A percentile compares a stretch with the other conserved stretches of the same genome.
These are phyloP conservation scores for Komagataea norvegica DNA, from an alignment of 1,139 yeast species.

Conservation along the genomic window DNA sequence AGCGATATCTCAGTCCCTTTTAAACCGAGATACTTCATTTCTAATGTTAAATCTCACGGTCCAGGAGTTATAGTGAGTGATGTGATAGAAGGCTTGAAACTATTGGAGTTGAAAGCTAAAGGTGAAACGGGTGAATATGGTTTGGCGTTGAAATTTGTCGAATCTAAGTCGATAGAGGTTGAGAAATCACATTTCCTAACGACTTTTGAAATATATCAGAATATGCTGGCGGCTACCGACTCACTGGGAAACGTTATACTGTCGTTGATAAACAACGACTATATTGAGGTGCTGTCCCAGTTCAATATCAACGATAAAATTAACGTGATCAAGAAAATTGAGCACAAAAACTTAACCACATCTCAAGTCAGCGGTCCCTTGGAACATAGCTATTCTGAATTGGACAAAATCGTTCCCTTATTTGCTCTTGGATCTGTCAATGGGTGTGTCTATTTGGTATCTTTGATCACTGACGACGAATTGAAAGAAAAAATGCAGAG, in stretches of 20 bases:
- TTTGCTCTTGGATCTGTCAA: conserved; percentile 24
- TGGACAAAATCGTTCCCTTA: conserved; percentile 17
- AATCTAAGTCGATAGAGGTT: background rate
- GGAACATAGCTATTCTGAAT: conserved; percentile 1
- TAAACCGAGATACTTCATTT: conserved; percentile 14
- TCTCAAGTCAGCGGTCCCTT: conserved; percentile 1
- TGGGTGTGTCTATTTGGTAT: conserved; percentile 24
- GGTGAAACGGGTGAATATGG: conserved; percentile 11
- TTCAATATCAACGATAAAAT: conserved; percentile 22
- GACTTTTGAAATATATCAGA: conserved; percentile 14
- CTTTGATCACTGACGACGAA: conserved; percentile 11
- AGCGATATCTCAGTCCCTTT: conserved; percentile 15
- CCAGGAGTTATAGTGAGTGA: conserved; percentile 22
- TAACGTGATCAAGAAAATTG: conserved; percentile 17
- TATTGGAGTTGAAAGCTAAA: conserved; percentile 15
- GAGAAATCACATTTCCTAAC: conserved; percentile 12
- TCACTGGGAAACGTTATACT: conserved; percentile 16
- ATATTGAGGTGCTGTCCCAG: conserved; percentile 5
- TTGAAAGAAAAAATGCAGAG: background rate
- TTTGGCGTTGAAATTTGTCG: conserved; percentile 13
- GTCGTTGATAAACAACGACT: background rate
- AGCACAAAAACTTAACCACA: background rate
- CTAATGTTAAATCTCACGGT: conserved; percentile 16
- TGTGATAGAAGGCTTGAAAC: conserved; percentile 14
- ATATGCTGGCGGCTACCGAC: conserved; percentile 14